Evolutionary conservation across 2,329 filamentous ascomycete species (phyloP), one percentile per base, ranked within the genome.

Genomic region (Tolypocladium endophyticum): DNA sequence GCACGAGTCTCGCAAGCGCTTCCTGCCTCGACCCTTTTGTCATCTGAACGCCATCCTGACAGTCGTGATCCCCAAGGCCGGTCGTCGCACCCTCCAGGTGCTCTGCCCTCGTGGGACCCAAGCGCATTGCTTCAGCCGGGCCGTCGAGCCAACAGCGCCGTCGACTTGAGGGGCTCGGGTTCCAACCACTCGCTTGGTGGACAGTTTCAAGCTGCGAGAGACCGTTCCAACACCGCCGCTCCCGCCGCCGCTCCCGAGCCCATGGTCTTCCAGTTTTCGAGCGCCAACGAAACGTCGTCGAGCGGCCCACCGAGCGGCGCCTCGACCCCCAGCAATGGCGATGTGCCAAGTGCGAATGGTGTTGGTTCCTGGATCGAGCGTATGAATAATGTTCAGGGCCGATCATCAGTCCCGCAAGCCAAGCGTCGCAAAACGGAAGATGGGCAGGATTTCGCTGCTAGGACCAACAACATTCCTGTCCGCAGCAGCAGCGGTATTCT

Each of bases 371-470:
- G 92, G 75, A 84, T 96, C 54, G 90, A 95, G 71, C 82, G 85
- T 38, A 79, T 92, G 70, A 90, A 92, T 70, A 86, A 87, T 64
- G 83, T 95, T 18, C 82, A 89, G 64, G 81, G 87, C 57, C 87
- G 92, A 33, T 66, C 77, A 68, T 63, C 79, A 71, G 68, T 77
- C 36, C 78, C 81, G 3, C 84, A 88, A 25, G 76, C 79, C 35
- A 93, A 93, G 74, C 85, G 86, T 57, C 75, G 85, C 58, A 92
- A 85, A 69, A 72, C 82, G 11, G 76, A 80, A 18, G 75, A 79
- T 39, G 70, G 77, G 55, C 70, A 76, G 23, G 67, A 74, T 28
- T 73, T 72, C 81, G 67, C 71, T 70, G 56, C 77, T 73, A 56
- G 73, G 20, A 60, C 65, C 45, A 61, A 39, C 43, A 64, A 62